Evolutionary conservation across 2,329 filamentous ascomycete species (phyloP), one percentile per base, ranked within the genome.

Genomic region (Penicillium sp.): DNA sequence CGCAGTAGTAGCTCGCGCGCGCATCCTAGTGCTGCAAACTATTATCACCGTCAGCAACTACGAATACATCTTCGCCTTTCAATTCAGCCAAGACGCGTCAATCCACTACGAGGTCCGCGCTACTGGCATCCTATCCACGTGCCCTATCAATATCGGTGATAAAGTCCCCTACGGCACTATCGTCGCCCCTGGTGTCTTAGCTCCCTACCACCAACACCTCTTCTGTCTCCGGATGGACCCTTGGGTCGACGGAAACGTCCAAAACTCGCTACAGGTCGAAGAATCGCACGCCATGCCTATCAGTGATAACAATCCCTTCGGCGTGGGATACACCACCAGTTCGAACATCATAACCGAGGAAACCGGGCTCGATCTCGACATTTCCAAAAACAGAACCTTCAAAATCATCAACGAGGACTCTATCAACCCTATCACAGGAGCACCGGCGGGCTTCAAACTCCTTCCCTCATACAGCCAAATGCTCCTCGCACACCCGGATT

Each of bases 391-490:
- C 63, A 78, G 82, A 29, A 74, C 72, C 5, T 85, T 84, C 77
- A 84, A 84, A 62, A 82, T 85, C 48, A 74, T 83, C 64, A 85
- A 85, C 61, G 74, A 80, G 9, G 62, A 70, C 3, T 66, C 76
- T 5, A 69, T 65, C 18, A 86, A 85, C 66, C 72, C 78, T 0
- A 66, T 84, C 54, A 84, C 82, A 26, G 74, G 75, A 6, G 76
- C 76, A 1, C 74, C 80, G 0, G 79, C 84, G 1, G 80, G 75
- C 0, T 85, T 82, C 68, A 85, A 83, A 60, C 74, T 85, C 45
- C 69, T 77, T 51, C 74, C 78, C 0, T 77, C 75, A 5, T 78
- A 80, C 9, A 84, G 81, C 66, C 83, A 85, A 64, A 78, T 81
- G 61, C 76, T 85, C 34, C 74, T 85, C 6, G 80, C 83, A 0